Percentiles rank a stretch among this genome's conserved stretches.
phyloP scores from a whole-genome alignment of 805 yeast genomes.

The Candida anglica region DNA sequence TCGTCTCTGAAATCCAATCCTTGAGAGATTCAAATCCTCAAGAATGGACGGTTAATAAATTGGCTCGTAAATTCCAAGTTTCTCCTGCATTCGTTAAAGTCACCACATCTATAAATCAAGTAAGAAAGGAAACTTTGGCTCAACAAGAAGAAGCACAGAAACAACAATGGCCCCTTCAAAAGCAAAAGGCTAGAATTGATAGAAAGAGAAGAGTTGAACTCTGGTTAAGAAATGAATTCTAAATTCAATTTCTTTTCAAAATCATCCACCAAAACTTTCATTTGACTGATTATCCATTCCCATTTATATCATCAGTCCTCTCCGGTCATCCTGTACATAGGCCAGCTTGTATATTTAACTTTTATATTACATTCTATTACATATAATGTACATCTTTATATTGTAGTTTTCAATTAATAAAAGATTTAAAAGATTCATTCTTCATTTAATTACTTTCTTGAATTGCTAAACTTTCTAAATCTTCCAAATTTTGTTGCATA shows the following conservation, averaged over 20 bases:
- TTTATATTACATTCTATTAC: too few species aligned
- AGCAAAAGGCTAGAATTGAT: conserved; percentile 49
- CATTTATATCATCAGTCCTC: background rate
- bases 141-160: conserved; percentile 43
- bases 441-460: too few species aligned
- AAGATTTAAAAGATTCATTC: too few species aligned
- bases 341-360: too few species aligned
- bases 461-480: conserved; percentile 47
- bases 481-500: conserved; percentile 62
- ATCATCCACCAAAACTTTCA: too few species aligned
- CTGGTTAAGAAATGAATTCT: conserved; percentile 61
- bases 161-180: conserved; percentile 46
- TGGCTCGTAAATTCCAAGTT: conserved; percentile 59
- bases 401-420: too few species aligned
- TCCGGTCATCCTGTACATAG: background rate
- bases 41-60: conserved; percentile 56
- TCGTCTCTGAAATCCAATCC: conserved; percentile 52
- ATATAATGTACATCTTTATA: too few species aligned
- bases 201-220: conserved; percentile 52
- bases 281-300: too few species aligned
- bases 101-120: conserved; percentile 42
- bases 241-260: too few species aligned
- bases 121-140: conserved; percentile 42
- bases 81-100: conserved; percentile 33
- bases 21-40: conserved; percentile 58